These are phyloP conservation scores for Musa itinerans DNA, from an alignment of 176 grass and related monocot genomes.

Conservation along the genomic window DNA sequence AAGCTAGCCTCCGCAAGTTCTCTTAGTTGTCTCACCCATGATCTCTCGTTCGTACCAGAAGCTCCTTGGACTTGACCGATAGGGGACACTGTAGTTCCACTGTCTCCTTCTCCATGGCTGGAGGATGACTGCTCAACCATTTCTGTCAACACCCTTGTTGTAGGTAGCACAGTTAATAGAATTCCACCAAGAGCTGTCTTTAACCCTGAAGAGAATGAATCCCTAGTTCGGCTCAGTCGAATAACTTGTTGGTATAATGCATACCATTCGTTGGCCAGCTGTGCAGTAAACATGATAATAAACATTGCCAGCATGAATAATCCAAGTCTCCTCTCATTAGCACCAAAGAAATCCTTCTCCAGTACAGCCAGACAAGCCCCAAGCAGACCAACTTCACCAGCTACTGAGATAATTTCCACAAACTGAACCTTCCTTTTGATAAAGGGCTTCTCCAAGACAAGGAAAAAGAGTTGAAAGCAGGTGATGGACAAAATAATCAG, in stretches of 20 bases:
- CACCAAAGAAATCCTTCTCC: conserved; percentile 25
- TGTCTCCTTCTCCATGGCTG: conserved; percentile 15
- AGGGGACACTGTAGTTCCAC: conserved; percentile 2
- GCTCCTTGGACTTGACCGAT: conserved; percentile 9
- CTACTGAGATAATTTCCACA: conserved; percentile 60
- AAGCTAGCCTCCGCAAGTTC: conserved; percentile 89
- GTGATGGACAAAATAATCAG: conserved; percentile 42
- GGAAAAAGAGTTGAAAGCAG: conserved; percentile 62
- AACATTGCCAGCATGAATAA: conserved; percentile 61
- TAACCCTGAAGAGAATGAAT: conserved; percentile 40
- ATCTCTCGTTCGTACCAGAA: conserved; percentile 32
- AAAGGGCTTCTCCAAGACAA: conserved; percentile 68
- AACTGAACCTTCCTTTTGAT: conserved; percentile 85
- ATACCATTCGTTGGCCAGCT: conserved; percentile 68
- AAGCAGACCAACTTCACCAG: conserved; percentile 57
- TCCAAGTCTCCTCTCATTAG: conserved; percentile 30
- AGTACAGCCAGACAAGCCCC: conserved; percentile 42
- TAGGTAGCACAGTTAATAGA: conserved; percentile 44
- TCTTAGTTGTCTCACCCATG: conserved; percentile 75
- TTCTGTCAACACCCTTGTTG: conserved; percentile 24
- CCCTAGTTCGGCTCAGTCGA: conserved; percentile 37
- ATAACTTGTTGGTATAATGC: conserved; percentile 58
- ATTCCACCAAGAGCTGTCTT: conserved; percentile 52
- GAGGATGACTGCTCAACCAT: conserved; percentile 21
- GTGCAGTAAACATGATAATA: conserved; percentile 36